Base-by-base conservation (phyloP, 2,329 filamentous ascomycete species). In the Hypoxylon sp. region DNA sequence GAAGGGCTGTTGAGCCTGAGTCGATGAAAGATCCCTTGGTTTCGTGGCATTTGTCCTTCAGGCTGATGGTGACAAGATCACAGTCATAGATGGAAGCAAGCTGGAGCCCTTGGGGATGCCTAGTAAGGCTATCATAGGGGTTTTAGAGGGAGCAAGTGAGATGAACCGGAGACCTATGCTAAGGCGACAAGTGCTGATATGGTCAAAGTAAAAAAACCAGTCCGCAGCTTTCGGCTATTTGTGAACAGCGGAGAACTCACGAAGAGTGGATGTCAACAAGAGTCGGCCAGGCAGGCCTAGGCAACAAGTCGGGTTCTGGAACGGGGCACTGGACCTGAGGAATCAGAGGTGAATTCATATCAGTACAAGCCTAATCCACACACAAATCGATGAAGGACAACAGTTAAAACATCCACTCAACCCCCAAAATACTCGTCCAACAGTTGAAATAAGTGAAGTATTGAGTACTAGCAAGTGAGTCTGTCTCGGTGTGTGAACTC, bases 1-100 rank as follows among this genome's bases (percentile, higher is more conserved):
- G 91, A 94, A 76, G 88, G 88, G 1, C 75, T 94, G 60, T 79
- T 94, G 76, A 92, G 84, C 73, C 76, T 93, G 74, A 65, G 72
- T 9, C 72, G 71, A 37, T 75, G 61, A 69, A 45, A 45, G 7
- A 19, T 25, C 1, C 19, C 56, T 30, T 50, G 2, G 46, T 16
- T 37, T 47, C 30, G 8, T 25, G 25, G 48, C 30, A 50, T 54
- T 59, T 48, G 21, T 34, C n/a, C n/a, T 57, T 9, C 50, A 25
- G n/a, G 9, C 37, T n/a, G 21, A 3, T 29, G 41, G 9, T 11
- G 19, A 23, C 12, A 55, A 23, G 21, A 37, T 19, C 45, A 37
- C 34, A 7, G 19, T 19, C 1, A 60, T 45, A 27, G 34, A 32
- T n/a, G 14, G 32, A 16, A 14, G 27, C 16, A 21, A 1, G 21